phyloP scores from a whole-genome alignment of 192 early-diverging fungal genomes.

The Geranomyces variabilis region DNA sequence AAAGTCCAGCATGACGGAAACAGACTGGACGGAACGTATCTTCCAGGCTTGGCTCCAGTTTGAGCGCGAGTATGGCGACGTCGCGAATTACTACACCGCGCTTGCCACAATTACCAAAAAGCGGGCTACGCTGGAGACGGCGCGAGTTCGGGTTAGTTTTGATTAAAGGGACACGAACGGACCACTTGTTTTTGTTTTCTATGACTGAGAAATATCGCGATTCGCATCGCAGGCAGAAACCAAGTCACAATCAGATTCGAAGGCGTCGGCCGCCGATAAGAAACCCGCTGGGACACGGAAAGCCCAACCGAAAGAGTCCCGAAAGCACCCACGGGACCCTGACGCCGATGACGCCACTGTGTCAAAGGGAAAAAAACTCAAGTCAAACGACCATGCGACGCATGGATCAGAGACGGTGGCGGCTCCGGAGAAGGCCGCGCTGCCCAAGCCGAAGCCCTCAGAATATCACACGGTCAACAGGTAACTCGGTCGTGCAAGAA shows the following conservation, averaged over 20 bases:
- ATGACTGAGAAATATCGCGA: too few species aligned
- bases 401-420: too few species aligned
- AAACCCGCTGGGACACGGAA: background rate
- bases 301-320: too few species aligned
- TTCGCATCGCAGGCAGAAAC: too few species aligned
- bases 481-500: slow-evolving; percentile 13
- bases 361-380: background rate
- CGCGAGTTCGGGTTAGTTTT: too few species aligned
- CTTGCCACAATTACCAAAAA: slow-evolving; percentile 2
- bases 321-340: background rate
- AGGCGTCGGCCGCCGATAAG: too few species aligned
- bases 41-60: slow-evolving; percentile 43
- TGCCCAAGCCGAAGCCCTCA: background rate
- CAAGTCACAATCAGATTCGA: too few species aligned
- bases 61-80: slow-evolving; percentile 30
- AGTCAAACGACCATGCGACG: background rate
- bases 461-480: slow-evolving; percentile 30
- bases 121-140: background rate
- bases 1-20: slow-evolving; percentile 11
- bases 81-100: slow-evolving; percentile 34
- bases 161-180: too few species aligned
- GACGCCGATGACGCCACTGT: background rate
- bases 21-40: slow-evolving; percentile 41
- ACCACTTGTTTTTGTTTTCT: too few species aligned
- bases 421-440: too few species aligned